A percentile compares a stretch with the other conserved stretches of the same genome.
Evolutionary conservation across 1,284 basidiomycete species (phyloP).

Genomic region (Malassezia cuniculi): DNA sequence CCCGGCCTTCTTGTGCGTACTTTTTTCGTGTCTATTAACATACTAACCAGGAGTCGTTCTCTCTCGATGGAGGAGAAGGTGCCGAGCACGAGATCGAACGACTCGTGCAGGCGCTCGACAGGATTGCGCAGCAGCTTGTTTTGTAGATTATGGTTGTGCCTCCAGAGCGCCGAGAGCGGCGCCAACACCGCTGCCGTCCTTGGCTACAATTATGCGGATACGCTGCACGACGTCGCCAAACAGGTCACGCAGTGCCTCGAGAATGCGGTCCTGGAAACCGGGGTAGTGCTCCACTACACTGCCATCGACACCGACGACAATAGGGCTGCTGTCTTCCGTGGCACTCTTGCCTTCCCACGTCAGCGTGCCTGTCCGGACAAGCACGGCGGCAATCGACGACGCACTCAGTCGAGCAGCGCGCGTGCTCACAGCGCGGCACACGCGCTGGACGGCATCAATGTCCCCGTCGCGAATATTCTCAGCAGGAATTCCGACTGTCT

Average conservation of each 20-base stretch:
- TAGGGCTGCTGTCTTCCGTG: constrained; percentile 45
- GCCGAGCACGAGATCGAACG: constrained; percentile 24
- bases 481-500: constrained; percentile 54
- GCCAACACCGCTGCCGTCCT: constrained; percentile 92
- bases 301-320: constrained; percentile 33
- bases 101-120: constrained; percentile 18
- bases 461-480: constrained; percentile 47
- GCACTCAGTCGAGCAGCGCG: constrained; percentile 74
- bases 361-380: constrained; percentile 66
- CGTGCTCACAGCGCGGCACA: constrained; percentile 61
- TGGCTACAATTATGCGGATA: constrained; percentile 77
- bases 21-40: no score
- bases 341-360: constrained; percentile 53
- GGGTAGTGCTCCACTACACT: constrained; percentile 63
- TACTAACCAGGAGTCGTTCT: constrained; percentile 47
- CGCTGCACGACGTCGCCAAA: constrained; percentile 67
- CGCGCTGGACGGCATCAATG: constrained; percentile 67
- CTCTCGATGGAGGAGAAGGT: constrained; percentile 33
- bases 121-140: constrained; percentile 2
- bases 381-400: constrained; percentile 69
- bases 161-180: constrained; percentile 27
- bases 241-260: constrained; percentile 60
- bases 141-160: constrained; percentile 9
- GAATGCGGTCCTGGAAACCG: constrained; percentile 58
- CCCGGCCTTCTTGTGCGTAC: constrained; percentile 70